Base-by-base conservation (phyloP, 1,284 basidiomycete genomes). In the Ustilago shanxiensis region DNA sequence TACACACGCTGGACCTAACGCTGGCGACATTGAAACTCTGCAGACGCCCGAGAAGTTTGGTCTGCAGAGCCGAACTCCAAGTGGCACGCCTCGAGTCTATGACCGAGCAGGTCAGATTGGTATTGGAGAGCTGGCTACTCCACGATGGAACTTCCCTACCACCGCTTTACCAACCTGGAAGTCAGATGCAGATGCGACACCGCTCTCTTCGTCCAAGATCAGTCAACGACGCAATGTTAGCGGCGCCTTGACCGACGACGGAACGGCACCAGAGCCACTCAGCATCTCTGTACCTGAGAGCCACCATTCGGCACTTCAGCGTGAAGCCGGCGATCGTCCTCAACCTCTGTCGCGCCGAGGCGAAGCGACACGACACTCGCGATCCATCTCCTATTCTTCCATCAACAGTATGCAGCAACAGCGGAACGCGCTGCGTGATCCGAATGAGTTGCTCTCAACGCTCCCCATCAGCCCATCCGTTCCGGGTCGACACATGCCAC, bases 61-160 rank as follows among this genome's bases (percentile, higher is more conserved):
- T 58, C n/a, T 64, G 0, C 67, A 69, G 44, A 63, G 49, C 16
- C 68, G 66, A 11, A 54, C 55, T 4, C 66, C 74, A 3, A 54
- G 68, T 50, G 59, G 49, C 11, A 66, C 72, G 37, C 71, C 76
- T 57, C 57, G 68, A 35, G 55, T 77, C 28, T 75, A 92, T 76
- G 95, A 99, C 88, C 90, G 96, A 62, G 90, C 91, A 18, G 93
- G 91, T 26, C 90, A 98, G 45, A 91, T 98, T 60, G 96, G 96
- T 22, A 93, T 98, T 11, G 96, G 96, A 41, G 96, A 98, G 87
- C 90, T 98, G n/a, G 89, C 95, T 8, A 98, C 96, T n/a, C 96
- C 96, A 41, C 90, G 95, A 74, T 99, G 95, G 95, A 89, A 74
- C 37, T 78, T 81, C 37, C 59, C 74, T 4, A 51, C 63, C 33